These are phyloP conservation scores for Fonsecaea pugnacius DNA, from an alignment of 2,329 filamentous ascomycete species.

Conservation along the genomic window DNA sequence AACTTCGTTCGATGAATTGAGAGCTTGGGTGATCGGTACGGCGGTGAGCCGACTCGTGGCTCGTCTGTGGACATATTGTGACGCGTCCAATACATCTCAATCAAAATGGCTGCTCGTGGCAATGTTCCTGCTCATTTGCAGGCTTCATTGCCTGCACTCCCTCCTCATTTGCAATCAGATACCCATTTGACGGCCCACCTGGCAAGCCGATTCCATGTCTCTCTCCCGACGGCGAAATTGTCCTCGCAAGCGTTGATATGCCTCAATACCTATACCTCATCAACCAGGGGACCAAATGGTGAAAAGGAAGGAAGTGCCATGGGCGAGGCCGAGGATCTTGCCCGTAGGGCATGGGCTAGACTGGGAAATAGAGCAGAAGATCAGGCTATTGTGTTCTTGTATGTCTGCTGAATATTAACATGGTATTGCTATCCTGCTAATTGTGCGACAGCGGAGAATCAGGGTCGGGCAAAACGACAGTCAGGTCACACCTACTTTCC, in stretches of 20 bases:
- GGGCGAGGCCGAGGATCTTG: conserved; percentile 90
- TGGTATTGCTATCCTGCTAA: conserved; percentile 39
- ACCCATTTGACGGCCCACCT: conserved; percentile 58
- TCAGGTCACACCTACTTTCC: conserved; percentile 85
- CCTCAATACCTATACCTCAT: conserved; percentile 92
- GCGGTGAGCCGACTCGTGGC: conserved; percentile 8
- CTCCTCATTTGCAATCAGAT: conserved; percentile 66
- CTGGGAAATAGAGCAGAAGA: conserved; percentile 89
- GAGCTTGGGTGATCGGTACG: not conserved
- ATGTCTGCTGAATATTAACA: conserved; percentile 49
- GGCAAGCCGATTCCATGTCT: conserved; percentile 77
- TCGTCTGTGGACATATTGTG: not conserved
- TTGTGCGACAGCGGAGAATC: conserved; percentile 77
- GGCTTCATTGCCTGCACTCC: conserved; percentile 83
- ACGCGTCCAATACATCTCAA: conserved; percentile 7
- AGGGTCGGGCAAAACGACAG: conserved; percentile 91
- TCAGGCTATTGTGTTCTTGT: conserved; percentile 92
- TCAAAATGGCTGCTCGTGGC: conserved; percentile 49
- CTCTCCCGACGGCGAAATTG: conserved; percentile 81
- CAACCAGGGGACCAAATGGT: conserved; percentile 85
- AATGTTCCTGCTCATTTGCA: conserved; percentile 68
- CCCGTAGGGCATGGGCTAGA: conserved; percentile 80
- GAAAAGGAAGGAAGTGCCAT: conserved; percentile 88
- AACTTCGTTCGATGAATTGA: conserved; percentile 20
- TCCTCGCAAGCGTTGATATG: conserved; percentile 91